Percentiles rank a stretch among this genome's conserved stretches.
phyloP scores from a whole-genome alignment of 2,329 filamentous ascomycete genomes.

The Delphinella strobiligena region DNA sequence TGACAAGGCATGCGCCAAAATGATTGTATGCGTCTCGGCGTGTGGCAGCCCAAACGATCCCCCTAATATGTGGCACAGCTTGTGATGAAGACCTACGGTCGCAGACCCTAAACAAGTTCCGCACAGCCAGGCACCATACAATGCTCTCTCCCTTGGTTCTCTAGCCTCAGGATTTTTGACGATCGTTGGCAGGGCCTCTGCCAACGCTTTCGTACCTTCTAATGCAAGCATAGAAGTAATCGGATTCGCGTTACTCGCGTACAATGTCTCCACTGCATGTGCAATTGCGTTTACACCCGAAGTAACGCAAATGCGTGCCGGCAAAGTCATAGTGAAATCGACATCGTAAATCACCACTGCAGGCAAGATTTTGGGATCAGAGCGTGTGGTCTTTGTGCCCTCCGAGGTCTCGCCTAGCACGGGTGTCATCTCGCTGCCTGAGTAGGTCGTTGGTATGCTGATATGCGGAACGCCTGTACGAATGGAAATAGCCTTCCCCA shows the following conservation, averaged over 20 bases:
- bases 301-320: constrained; percentile 39
- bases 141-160: constrained; percentile 39
- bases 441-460: constrained; percentile 24
- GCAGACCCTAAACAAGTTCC: constrained; percentile 48
- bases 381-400: constrained; percentile 45
- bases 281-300: constrained; percentile 56
- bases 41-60: constrained; percentile 53
- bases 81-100: constrained; percentile 55
- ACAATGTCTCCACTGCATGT: constrained; percentile 54
- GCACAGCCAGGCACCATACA: constrained; percentile 55
- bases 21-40: constrained; percentile 52
- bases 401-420: constrained; percentile 51
- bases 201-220: constrained; percentile 44
- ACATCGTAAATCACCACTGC: constrained; percentile 54
- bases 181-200: constrained; percentile 41
- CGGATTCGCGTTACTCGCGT: constrained; percentile 49
- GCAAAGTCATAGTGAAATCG: constrained; percentile 48
- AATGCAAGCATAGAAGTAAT: constrained; percentile 46
- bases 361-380: constrained; percentile 48
- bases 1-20: constrained; percentile 50
- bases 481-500: constrained; percentile 30
- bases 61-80: constrained; percentile 53
- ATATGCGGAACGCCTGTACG: constrained; percentile 22
- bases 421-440: constrained; percentile 46
- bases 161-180: constrained; percentile 31